phyloP scores from a whole-genome alignment of 352 stramenopile species.

The Globisporangium viniferum region DNA sequence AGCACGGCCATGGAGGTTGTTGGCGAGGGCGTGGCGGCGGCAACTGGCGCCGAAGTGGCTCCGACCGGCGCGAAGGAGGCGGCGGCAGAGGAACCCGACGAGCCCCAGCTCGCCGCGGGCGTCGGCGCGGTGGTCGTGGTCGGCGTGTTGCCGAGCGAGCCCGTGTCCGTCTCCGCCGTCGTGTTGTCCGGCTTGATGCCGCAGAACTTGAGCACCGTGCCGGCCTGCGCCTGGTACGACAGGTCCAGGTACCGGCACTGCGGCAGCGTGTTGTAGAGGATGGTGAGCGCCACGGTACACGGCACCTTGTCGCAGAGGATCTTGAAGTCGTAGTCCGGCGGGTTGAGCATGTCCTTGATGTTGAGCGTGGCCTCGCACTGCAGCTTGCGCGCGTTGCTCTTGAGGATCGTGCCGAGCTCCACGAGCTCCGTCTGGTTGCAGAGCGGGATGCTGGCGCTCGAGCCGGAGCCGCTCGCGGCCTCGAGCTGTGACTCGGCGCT shows the following conservation, averaged over 20 bases:
- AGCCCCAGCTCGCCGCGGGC: conserved; percentile 22
- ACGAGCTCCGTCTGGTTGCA: conserved; percentile 47
- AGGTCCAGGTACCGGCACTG: conserved; percentile 58
- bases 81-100: conserved; percentile 14
- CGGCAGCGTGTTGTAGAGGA: conserved; percentile 56
- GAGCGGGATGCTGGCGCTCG: conserved; percentile 32
- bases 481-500: conserved; percentile 17
- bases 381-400: conserved; percentile 48
- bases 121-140: conserved; percentile 13
- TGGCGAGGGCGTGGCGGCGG: conserved; percentile 18
- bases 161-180: conserved; percentile 12
- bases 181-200: conserved; percentile 40
- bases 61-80: conserved; percentile 37
- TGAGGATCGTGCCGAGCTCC: conserved; percentile 29
- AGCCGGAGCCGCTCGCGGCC: conserved; percentile 27
- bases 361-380: conserved; percentile 47
- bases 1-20: conserved; percentile 17
- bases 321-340: conserved; percentile 23
- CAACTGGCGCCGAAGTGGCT: conserved; percentile 27
- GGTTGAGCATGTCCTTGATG: conserved; percentile 48
- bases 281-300: conserved; percentile 51
- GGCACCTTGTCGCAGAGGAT: conserved; percentile 41
- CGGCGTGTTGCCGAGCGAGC: conserved; percentile 7
- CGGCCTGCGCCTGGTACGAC: conserved; percentile 39
- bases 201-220: conserved; percentile 46